Conservation (phyloP, 495 filamentous ascomycete genomes). For the Xylaria grammica region DNA sequence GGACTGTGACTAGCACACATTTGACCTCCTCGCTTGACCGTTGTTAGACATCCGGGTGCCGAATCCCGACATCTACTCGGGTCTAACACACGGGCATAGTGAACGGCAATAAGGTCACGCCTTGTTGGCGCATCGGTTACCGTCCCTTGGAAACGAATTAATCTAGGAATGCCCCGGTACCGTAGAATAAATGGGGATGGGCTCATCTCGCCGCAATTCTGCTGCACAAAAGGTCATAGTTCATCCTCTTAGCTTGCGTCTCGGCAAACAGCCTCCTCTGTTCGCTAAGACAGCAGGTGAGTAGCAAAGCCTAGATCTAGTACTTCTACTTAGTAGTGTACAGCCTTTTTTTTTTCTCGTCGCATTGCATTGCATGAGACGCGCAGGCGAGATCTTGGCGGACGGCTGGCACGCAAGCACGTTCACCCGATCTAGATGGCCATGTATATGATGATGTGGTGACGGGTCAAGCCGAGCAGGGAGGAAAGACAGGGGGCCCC, state of each 20-base stretch:
- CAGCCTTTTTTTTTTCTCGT: background rate
- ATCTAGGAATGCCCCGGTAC: constrained; percentile 14
- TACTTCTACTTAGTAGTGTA: background rate
- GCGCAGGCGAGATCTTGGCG: constrained; percentile 19
- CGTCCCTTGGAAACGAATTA: constrained; percentile 11
- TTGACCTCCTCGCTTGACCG: background rate
- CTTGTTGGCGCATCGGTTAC: constrained; percentile 13
- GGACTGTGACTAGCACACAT: background rate
- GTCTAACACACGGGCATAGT: background rate
- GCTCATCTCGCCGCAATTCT: constrained; percentile 11
- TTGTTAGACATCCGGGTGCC: constrained; percentile 1
- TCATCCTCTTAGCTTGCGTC: background rate
- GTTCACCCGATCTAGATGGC: constrained; percentile 14
- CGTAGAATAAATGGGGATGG: constrained; percentile 8
- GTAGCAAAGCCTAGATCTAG: background rate
- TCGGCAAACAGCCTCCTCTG: constrained; percentile 11
- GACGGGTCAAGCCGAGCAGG: constrained; percentile 10
- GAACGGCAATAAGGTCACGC: constrained; percentile 12
- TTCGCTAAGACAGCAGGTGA: background rate
- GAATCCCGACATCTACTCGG: background rate
- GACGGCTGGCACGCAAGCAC: constrained; percentile 5
- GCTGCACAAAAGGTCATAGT: constrained; percentile 5
- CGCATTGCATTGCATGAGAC: constrained; percentile 21
- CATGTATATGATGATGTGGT: background rate
- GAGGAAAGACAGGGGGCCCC: background rate